Conservation (phyloP, 1,139 yeast genomes). For the Sugiyamaella grinbergsii region DNA sequence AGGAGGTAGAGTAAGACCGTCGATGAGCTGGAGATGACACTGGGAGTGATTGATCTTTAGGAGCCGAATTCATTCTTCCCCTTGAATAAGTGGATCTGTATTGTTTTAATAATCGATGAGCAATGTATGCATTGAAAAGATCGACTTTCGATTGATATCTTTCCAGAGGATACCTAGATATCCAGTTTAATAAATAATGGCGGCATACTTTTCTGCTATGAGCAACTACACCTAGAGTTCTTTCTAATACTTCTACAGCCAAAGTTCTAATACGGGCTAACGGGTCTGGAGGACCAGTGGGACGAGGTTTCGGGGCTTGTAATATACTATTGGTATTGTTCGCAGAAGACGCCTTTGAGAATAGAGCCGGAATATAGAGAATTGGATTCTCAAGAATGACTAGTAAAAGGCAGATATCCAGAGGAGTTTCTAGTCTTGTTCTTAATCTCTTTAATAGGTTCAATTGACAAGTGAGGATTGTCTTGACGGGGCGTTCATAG, state of each 20-base stretch:
- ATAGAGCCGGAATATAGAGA: conserved; percentile 32
- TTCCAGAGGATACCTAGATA: conserved; percentile 46
- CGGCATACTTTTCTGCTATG: conserved; percentile 49
- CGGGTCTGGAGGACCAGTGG: conserved; percentile 14
- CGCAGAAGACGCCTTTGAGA: conserved; percentile 25
- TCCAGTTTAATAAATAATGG: conserved; percentile 60
- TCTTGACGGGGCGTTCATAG: conserved; percentile 28
- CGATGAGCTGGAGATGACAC: conserved; percentile 12
- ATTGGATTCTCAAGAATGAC: conserved; percentile 41
- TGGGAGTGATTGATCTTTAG: conserved; percentile 5
- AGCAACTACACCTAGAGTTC: conserved; percentile 66
- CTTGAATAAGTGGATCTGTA: conserved; percentile 22
- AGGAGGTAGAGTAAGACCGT: conserved; percentile 10
- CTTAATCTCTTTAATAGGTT: conserved; percentile 37
- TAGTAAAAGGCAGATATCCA: conserved; percentile 37
- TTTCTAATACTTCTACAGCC: conserved; percentile 64
- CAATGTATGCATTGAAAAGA: conserved; percentile 43
- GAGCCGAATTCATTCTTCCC: neutral
- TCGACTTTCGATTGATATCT: conserved; percentile 40
- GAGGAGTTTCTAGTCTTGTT: conserved; percentile 29
- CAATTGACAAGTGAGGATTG: conserved; percentile 31
- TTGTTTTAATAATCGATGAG: conserved; percentile 40
- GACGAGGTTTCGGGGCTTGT: conserved; percentile 13
- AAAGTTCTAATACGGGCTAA: conserved; percentile 34
- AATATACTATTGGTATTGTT: conserved; percentile 7